A percentile compares a stretch with the other conserved stretches of the same genome.
Evolutionary conservation across 1,284 basidiomycete genomes (phyloP).

Genomic region (Ustilago sp.): DNA sequence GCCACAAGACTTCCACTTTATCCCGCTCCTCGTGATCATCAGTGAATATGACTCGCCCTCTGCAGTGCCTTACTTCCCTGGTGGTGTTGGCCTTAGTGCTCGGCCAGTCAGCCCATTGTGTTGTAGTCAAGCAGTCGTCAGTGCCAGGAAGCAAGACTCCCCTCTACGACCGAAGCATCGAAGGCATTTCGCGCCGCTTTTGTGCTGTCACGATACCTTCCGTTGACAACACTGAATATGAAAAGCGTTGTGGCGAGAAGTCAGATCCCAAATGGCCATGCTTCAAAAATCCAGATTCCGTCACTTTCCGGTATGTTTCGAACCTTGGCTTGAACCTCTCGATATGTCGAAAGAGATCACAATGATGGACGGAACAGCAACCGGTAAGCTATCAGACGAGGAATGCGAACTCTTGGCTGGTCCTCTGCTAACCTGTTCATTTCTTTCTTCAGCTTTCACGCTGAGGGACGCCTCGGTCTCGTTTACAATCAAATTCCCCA

Average conservation of each 20-base stretch:
- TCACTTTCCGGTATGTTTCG: no score
- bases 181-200: no score
- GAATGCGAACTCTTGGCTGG: background rate
- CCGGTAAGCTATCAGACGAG: background rate
- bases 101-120: background rate
- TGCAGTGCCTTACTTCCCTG: background rate
- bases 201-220: background rate
- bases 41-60: no score
- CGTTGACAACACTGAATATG: background rate
- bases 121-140: background rate
- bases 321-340: constrained; percentile 4
- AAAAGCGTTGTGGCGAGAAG: constrained; percentile 3
- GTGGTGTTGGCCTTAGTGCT: background rate
- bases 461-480: background rate
- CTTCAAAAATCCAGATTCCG: constrained; percentile 17
- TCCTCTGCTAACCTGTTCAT: background rate
- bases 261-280: constrained; percentile 16
- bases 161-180: no score
- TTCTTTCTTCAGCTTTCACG: constrained; percentile 11
- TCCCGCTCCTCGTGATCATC: no score
- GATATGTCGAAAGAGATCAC: constrained; percentile 6
- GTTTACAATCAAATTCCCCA: constrained; percentile 14
- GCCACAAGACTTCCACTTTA: no score
- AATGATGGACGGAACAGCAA: background rate
- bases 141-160: background rate